These are phyloP conservation scores for Tetragonia tetragonoides DNA, from an alignment of 148 eudicot genomes.

Conservation along the genomic window DNA sequence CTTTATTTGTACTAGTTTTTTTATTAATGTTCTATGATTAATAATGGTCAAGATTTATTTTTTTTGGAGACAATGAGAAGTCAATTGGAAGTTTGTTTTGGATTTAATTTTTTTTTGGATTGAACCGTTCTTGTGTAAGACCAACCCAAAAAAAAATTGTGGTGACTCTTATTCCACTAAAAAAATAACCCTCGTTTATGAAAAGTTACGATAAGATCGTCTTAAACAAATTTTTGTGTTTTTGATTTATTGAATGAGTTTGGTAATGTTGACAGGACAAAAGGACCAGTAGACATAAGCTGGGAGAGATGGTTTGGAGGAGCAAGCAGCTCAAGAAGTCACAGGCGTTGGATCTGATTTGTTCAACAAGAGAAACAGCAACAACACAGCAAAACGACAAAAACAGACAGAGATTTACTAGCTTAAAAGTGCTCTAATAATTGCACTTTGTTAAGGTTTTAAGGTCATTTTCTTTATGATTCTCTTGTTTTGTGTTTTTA, in stretches of 20 bases:
- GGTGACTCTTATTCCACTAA: too few species aligned
- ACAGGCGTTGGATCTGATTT: slow-evolving; percentile 40
- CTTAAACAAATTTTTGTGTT: too few species aligned
- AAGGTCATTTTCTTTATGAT: too few species aligned
- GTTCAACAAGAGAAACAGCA: background rate
- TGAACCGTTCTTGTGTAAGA: too few species aligned
- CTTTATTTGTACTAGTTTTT: background rate
- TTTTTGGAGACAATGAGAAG: too few species aligned
- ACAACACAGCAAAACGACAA: background rate
- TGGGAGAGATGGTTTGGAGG: slow-evolving; percentile 58
- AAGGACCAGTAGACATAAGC: slow-evolving; percentile 38
- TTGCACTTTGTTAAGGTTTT: slow-evolving; percentile 7
- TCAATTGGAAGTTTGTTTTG: too few species aligned
- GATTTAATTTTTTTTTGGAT: too few species aligned
- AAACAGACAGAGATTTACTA: background rate
- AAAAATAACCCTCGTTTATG: too few species aligned
- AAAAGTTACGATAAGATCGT: too few species aligned
- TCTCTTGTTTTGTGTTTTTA: background rate
- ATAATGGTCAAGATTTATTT: too few species aligned
- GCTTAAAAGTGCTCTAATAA: background rate
- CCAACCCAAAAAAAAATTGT: too few species aligned
- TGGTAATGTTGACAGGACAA: slow-evolving; percentile 22
- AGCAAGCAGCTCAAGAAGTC: slow-evolving; percentile 34
- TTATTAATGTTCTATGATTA: background rate
- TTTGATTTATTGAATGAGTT: background rate